These are phyloP conservation scores for Lagenaria siceraria DNA, from an alignment of 306 rosid species.

Conservation along the genomic window DNA sequence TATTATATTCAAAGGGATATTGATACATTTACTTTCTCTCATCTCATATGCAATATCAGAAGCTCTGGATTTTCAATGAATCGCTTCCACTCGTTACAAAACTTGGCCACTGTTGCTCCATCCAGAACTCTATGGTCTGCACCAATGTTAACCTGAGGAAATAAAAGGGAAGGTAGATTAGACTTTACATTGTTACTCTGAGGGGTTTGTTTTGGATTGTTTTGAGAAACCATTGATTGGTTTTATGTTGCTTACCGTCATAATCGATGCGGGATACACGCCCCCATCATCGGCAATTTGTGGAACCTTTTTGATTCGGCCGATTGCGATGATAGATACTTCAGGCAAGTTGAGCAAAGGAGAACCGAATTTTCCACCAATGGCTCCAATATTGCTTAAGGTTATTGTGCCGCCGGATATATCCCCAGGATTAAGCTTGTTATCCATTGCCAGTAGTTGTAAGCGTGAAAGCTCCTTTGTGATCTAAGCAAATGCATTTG, in stretches of 20 bases:
- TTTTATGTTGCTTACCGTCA: conserved; percentile 50
- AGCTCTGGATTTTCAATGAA: conserved; percentile 69
- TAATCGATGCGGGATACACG: conserved; percentile 57
- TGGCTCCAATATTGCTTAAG: conserved; percentile 82
- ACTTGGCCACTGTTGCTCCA: conserved; percentile 90
- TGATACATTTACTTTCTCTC: not conserved
- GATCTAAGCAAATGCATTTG: conserved; percentile 30
- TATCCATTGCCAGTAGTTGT: conserved; percentile 57
- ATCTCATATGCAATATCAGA: conserved; percentile 58
- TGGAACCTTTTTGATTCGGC: conserved; percentile 74
- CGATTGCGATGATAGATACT: conserved; percentile 81
- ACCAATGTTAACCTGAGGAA: conserved; percentile 68
- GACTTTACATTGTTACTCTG: not conserved
- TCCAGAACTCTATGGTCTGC: conserved; percentile 96
- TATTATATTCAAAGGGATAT: not conserved
- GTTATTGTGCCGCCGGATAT: conserved; percentile 77
- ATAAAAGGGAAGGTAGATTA: not conserved
- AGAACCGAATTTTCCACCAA: conserved; percentile 91
- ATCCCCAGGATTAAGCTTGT: conserved; percentile 72
- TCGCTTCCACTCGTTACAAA: conserved; percentile 82
- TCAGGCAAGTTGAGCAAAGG: conserved; percentile 91
- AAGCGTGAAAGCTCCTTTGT: conserved; percentile 80
- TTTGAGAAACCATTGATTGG: not conserved
- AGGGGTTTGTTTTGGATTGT: not conserved
- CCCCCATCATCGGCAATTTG: conserved; percentile 46